A percentile compares a stretch with the other conserved stretches of the same genome.
Conservation (phyloP, 2,329 filamentous ascomycete species). For the Exophiala calicioides region DNA sequence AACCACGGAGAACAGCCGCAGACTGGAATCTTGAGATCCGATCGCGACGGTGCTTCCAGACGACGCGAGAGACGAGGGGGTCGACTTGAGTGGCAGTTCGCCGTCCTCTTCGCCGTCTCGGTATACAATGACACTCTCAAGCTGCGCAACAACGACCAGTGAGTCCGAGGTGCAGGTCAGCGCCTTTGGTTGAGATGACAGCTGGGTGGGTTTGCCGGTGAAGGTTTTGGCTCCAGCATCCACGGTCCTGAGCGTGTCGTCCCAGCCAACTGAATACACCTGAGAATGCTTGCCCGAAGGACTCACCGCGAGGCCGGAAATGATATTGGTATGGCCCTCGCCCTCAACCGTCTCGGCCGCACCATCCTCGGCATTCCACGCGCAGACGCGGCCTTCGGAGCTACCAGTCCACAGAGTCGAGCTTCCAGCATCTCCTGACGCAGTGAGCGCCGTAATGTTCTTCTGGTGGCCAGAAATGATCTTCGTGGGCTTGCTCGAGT, state of each 20-base stretch:
- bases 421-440: slow-evolving; percentile 50
- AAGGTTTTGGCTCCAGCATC: slow-evolving; percentile 76
- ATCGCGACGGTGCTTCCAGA: slow-evolving; percentile 69
- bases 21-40: slow-evolving; percentile 70
- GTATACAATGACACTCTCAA: slow-evolving; percentile 60
- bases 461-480: slow-evolving; percentile 88
- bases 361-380: slow-evolving; percentile 76
- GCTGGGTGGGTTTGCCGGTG: slow-evolving; percentile 65
- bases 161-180: slow-evolving; percentile 59
- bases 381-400: slow-evolving; percentile 83
- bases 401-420: slow-evolving; percentile 80
- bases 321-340: slow-evolving; percentile 79
- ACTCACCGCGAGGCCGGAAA: slow-evolving; percentile 70
- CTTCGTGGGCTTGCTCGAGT: slow-evolving; percentile 66
- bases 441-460: slow-evolving; percentile 75
- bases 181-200: slow-evolving; percentile 79
- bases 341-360: slow-evolving; percentile 72
- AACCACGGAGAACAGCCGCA: slow-evolving; percentile 70
- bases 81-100: slow-evolving; percentile 61
- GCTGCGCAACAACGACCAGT: slow-evolving; percentile 60
- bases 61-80: slow-evolving; percentile 72
- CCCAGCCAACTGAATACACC: slow-evolving; percentile 90
- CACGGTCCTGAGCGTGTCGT: slow-evolving; percentile 80
- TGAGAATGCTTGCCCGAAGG: slow-evolving; percentile 46
- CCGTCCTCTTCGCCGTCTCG: slow-evolving; percentile 59